Evolutionary conservation across 495 filamentous ascomycete species (phyloP).

Genomic region (Pyronema domesticum): DNA sequence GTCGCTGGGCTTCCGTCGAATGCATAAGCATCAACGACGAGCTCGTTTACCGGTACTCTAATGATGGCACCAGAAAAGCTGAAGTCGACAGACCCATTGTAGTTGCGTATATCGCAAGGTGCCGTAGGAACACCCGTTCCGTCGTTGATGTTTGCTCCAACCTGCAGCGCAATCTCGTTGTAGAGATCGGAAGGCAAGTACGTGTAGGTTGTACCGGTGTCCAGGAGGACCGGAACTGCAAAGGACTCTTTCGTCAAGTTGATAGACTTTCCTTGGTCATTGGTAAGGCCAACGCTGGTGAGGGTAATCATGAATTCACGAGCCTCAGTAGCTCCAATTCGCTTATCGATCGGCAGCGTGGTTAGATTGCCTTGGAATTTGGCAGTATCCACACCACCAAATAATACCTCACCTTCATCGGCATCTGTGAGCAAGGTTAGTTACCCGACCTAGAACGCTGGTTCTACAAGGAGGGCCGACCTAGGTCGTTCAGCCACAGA

Average conservation of each 20-base stretch:
- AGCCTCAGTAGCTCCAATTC: conserved; percentile 36
- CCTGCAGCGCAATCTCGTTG: conserved; percentile 41
- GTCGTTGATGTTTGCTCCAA: conserved; percentile 39
- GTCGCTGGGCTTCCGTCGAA: conserved; percentile 32
- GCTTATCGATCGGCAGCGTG: conserved; percentile 56
- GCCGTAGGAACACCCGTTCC: conserved; percentile 46
- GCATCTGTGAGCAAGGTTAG: conserved; percentile 28
- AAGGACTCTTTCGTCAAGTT: conserved; percentile 33
- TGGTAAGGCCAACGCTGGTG: conserved; percentile 37
- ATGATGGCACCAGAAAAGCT: conserved; percentile 52
- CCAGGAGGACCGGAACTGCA: conserved; percentile 56
- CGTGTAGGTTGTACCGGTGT: conserved; percentile 79
- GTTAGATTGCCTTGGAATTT: conserved; percentile 55
- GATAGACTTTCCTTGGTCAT: conserved; percentile 20
- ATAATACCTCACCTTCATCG: conserved; percentile 64
- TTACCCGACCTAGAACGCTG: not conserved
- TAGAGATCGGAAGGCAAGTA: conserved; percentile 64
- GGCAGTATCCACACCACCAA: conserved; percentile 74
- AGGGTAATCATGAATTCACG: conserved; percentile 64
- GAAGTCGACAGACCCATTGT: conserved; percentile 45
- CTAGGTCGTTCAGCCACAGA: conserved; percentile 71
- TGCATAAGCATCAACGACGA: conserved; percentile 48
- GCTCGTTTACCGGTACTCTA: conserved; percentile 52
- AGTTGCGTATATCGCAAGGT: conserved; percentile 48
- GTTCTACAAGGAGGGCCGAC: conserved; percentile 13